A percentile compares a stretch with the other conserved stretches of the same genome.
phyloP scores from a whole-genome alignment of 2,329 filamentous ascomycete genomes.

The Xylariaceae sp. region DNA sequence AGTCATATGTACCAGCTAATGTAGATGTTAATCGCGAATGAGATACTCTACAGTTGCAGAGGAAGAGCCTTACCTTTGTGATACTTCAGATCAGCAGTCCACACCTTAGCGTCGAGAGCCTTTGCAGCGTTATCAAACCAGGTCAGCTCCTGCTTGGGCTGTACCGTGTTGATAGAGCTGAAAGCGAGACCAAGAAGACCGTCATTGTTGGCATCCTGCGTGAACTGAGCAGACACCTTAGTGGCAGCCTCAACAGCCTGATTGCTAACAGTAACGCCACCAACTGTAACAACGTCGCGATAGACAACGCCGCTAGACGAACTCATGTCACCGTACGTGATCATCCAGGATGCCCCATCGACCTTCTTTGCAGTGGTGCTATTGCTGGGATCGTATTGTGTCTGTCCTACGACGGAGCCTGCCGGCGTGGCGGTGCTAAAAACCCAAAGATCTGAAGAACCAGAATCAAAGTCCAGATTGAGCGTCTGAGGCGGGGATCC shows the following conservation, averaged over 20 bases:
- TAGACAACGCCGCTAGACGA: slow-evolving; percentile 45
- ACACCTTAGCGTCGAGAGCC: slow-evolving; percentile 39
- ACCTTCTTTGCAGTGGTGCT: slow-evolving; percentile 37
- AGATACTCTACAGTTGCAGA: background rate
- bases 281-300: slow-evolving; percentile 40
- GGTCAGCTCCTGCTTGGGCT: slow-evolving; percentile 37
- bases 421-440: slow-evolving; percentile 38
- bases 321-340: slow-evolving; percentile 43
- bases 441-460: slow-evolving; percentile 45
- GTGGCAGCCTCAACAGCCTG: slow-evolving; percentile 44
- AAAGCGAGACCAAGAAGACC: slow-evolving; percentile 45
- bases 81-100: slow-evolving; percentile 45
- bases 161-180: slow-evolving; percentile 43
- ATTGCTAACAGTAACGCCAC: slow-evolving; percentile 35
- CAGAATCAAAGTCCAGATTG: slow-evolving; percentile 44
- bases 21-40: background rate
- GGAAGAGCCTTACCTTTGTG: slow-evolving; percentile 19
- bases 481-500: slow-evolving; percentile 42
- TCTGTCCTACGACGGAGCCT: slow-evolving; percentile 34
- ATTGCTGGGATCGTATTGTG: slow-evolving; percentile 35
- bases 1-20: slow-evolving; percentile 45
- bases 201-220: slow-evolving; percentile 39
- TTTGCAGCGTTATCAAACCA: slow-evolving; percentile 44
- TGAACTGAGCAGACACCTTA: slow-evolving; percentile 39
- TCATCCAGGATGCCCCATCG: slow-evolving; percentile 37